Conservation (phyloP, 495 filamentous ascomycete genomes). For the Xylaria flabelliformis region DNA sequence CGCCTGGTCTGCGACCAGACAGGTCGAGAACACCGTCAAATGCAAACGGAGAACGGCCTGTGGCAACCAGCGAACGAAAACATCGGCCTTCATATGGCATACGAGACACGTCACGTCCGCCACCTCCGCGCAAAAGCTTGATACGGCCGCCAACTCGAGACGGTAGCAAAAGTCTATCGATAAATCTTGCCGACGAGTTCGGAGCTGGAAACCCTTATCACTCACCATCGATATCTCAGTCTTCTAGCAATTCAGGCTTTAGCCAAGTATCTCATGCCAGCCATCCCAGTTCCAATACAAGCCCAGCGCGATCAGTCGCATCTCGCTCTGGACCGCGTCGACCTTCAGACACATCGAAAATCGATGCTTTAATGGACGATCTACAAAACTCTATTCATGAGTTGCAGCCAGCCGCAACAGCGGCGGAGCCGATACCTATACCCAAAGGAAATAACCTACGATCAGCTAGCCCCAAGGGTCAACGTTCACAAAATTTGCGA, state of each 20-base stretch:
- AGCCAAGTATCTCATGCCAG: constrained; percentile 60
- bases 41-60: constrained; percentile 27
- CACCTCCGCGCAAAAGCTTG: constrained; percentile 55
- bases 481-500: constrained; percentile 43
- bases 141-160: constrained; percentile 47
- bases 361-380: constrained; percentile 61
- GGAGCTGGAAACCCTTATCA: constrained; percentile 64
- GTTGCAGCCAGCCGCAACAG: constrained; percentile 33
- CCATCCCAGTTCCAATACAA: constrained; percentile 77
- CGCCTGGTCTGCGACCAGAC: constrained; percentile 48
- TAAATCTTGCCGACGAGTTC: constrained; percentile 60
- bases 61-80: constrained; percentile 37
- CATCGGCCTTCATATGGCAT: constrained; percentile 56
- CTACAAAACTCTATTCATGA: constrained; percentile 57
- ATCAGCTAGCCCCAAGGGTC: constrained; percentile 28
- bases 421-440: constrained; percentile 26
- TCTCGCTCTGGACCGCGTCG: constrained; percentile 45
- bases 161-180: constrained; percentile 33
- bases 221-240: constrained; percentile 68
- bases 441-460: constrained; percentile 31
- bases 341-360: constrained; percentile 45
- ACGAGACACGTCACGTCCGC: constrained; percentile 52
- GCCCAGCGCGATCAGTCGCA: constrained; percentile 56
- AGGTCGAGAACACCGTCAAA: constrained; percentile 44
- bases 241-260: constrained; percentile 70